These are phyloP conservation scores for Proliferodiscus dingleyae DNA, from an alignment of 2,329 filamentous ascomycete species.

Conservation along the genomic window DNA sequence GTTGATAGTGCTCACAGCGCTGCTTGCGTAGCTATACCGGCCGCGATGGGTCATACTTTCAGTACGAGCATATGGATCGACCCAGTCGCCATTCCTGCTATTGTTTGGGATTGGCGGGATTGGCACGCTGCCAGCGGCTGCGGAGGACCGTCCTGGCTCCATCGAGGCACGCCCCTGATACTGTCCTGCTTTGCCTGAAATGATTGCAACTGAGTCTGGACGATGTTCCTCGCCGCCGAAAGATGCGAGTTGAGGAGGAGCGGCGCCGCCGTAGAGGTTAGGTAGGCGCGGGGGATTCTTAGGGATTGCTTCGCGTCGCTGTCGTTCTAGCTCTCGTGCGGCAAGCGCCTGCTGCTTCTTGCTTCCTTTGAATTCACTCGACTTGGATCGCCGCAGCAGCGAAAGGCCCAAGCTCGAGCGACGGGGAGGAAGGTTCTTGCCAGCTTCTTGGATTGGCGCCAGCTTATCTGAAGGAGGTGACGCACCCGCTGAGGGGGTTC, in stretches of 20 bases:
- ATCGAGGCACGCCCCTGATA: conserved; percentile 45
- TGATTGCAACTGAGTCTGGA: conserved; percentile 57
- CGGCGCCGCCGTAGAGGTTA: conserved; percentile 37
- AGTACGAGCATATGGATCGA: conserved; percentile 74
- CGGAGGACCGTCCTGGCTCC: conserved; percentile 40
- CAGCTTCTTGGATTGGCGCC: conserved; percentile 31
- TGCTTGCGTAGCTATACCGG: conserved; percentile 93
- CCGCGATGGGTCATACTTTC: conserved; percentile 97
- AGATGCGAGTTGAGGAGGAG: conserved; percentile 24
- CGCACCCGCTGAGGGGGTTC: conserved; percentile 31
- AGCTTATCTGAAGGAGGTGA: conserved; percentile 32
- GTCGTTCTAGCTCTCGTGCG: conserved; percentile 45
- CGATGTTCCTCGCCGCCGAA: conserved; percentile 55
- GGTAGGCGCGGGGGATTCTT: conserved; percentile 57
- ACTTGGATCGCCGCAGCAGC: conserved; percentile 66
- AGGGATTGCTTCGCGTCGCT: conserved; percentile 51
- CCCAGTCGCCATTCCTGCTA: conserved; percentile 43
- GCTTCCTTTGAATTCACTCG: conserved; percentile 56
- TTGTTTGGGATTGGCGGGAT: conserved; percentile 50
- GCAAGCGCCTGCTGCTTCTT: conserved; percentile 53
- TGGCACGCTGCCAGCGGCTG: conserved; percentile 35
- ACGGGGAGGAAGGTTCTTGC: conserved; percentile 34
- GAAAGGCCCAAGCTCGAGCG: conserved; percentile 49
- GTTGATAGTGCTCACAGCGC: conserved; percentile 84
- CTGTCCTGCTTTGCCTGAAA: conserved; percentile 44